These are phyloP conservation scores for Tetratostichococcus sp. DNA, from an alignment of 139 green algal species.

Conservation along the genomic window DNA sequence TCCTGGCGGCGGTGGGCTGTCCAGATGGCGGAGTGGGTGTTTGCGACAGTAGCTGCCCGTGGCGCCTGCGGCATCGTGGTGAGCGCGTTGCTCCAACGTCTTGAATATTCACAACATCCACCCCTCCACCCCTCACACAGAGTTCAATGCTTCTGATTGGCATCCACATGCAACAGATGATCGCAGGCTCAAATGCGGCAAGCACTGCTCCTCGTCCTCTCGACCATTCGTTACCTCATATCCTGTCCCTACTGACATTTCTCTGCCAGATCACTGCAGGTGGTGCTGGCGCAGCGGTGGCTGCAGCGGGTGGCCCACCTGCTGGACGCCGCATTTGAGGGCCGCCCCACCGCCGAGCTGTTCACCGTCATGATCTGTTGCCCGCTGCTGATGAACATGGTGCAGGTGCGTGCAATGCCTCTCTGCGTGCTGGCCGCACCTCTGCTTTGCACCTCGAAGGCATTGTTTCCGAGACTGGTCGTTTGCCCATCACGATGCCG, in stretches of 20 bases:
- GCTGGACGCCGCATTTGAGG: slow-evolving; percentile 41
- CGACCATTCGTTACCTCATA: too few species aligned
- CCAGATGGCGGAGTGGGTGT: slow-evolving; percentile 49
- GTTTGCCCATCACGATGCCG: too few species aligned
- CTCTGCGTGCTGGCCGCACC: not conserved
- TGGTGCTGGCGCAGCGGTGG: slow-evolving; percentile 6
- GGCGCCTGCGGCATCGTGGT: slow-evolving; percentile 30
- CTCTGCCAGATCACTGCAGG: too few species aligned
- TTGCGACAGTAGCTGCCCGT: slow-evolving; percentile 30
- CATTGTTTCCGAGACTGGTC: too few species aligned
- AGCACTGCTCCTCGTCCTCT: too few species aligned
- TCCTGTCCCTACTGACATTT: too few species aligned
- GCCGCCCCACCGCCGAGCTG: slow-evolving; percentile 37
- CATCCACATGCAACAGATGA: too few species aligned
- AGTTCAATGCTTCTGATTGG: too few species aligned
- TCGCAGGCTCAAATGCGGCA: too few species aligned
- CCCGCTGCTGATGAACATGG: slow-evolving; percentile 53
- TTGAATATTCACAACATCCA: too few species aligned
- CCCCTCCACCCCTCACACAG: too few species aligned
- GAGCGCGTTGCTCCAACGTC: not conserved
- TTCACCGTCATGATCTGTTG: slow-evolving; percentile 55
- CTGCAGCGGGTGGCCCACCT: slow-evolving; percentile 14
- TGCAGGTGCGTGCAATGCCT: slow-evolving; percentile 25
- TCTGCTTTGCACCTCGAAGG: too few species aligned
- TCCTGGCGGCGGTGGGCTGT: slow-evolving; percentile 22